phyloP scores from a whole-genome alignment of 73 alveolate species.

The Paramecium biaurelia region DNA sequence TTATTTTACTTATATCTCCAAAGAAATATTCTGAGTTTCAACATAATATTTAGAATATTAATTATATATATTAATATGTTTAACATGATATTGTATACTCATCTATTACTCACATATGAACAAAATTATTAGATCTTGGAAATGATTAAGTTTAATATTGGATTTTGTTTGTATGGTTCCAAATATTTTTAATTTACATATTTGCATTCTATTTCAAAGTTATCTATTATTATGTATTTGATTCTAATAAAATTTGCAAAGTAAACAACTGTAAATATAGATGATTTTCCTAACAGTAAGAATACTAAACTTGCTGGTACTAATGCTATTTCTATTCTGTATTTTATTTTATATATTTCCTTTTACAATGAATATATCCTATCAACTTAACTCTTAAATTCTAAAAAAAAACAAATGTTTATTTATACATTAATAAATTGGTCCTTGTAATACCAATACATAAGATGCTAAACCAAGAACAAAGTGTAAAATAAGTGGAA shows the following conservation, averaged over 20 bases:
- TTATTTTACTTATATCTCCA: neutral
- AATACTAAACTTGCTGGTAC: neutral
- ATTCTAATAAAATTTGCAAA: conserved; percentile 17
- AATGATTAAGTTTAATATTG: neutral
- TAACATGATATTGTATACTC: neutral
- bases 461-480: neutral
- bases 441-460: neutral
- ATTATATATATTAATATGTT: neutral
- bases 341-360: neutral
- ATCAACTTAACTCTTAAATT: neutral
- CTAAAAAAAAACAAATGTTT: neutral
- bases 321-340: neutral
- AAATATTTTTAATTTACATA: neutral
- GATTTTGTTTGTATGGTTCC: neutral
- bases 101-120: neutral
- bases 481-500: conserved; percentile 20
- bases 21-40: neutral
- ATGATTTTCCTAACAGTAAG: neutral
- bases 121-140: neutral
- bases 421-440: neutral
- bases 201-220: neutral
- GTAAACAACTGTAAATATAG: neutral
- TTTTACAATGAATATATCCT: neutral
- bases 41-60: neutral
- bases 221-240: neutral